Evolutionary conservation across 2,329 filamentous ascomycete genomes (phyloP), one percentile per base, ranked within the genome.

Genomic region (Colletotrichum coccodes): DNA sequence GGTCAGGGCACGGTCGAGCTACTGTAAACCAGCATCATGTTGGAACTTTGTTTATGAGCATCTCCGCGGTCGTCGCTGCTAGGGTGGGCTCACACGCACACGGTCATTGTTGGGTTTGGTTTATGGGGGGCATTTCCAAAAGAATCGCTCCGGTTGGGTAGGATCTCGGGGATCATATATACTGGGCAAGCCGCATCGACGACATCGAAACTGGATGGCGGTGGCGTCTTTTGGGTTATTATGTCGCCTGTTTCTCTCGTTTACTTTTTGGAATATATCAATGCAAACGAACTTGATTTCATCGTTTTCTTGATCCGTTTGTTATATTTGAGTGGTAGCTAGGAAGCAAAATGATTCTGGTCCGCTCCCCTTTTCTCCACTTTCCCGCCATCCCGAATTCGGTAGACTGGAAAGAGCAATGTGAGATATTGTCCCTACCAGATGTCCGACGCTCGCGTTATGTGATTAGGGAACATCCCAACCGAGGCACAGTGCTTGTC

Each of bases 191-290:
- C 53, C 60, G 47, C 65, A 64, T 59, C 60, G 40, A 38, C 60
- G 40, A 38, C 60, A 68, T 47, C 47, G 53, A 64, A 53, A 59
- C 53, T 47, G 38, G 47, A 49, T 65, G 47, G 65, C 47, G 60
- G 60, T 49, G 60, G 53, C 65, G 60, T 68, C 65, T 68, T 66
- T 42, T 58, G 53, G 63, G 47, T 68, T 40, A 53, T 61, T 64
- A 64, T 60, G 49, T 60, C 26, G 61, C 65, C 54, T 59, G 18
- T 57, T 64, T 54, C 60, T 59, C 34, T 68, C 53, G 60, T 65
- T 68, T 26, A 58, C 32, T 59, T 59, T n/a, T 64, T 36, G 65
- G 21, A 65, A 59, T 68, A 68, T 46, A 68, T 64, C 42, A 64
- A 23, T 52, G 32, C 46, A 40, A 49, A 46, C 32, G 23, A 40